Evolutionary conservation across 129 eudicot species (phyloP), one percentile per base, ranked within the genome.

Genomic region (Pulicaria dysenterica): DNA sequence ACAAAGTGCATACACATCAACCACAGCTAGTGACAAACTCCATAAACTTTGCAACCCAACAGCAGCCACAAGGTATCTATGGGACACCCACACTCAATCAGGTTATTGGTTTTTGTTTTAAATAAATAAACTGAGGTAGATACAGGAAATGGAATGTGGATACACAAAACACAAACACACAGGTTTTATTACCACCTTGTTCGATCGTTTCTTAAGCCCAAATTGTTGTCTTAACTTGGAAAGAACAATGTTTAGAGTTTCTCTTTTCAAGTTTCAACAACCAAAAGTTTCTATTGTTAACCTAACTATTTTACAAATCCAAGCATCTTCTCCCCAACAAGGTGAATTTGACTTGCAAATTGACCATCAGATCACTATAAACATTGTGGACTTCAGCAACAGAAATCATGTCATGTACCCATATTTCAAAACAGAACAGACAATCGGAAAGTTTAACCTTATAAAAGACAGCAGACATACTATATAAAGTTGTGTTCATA

Each of bases 31-130:
- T 17, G 84, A 46, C 66, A 91, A 73, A 80, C 95, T 91, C 97
- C 97, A 91, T 58, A 91, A 49, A 80, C 89, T 76, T 84, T 91
- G 97, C 80, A 91, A 80, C 73, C 95, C 84, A 77, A 88, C 92
- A 65, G 95, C 97, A 81, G 85, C 95, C 51, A 88, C 92, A 65
- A 91, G 97, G 77, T 91, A 91, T 83, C 97, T 91, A 63, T 19
- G 38, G 47, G 16, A 34, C 56, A 40, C 10, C 41, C 71, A 67
- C 7, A 49, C 12, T 49, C 31, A 19, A 31, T 71, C 7, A 56
- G 19, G 8, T 53, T 50, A 34, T 37, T 42, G n/a, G 56, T 10
- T 12, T 39, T 37, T 12, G 15, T 36, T 14, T 63, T n/a, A 5
- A 37, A 6, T 13, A 63, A 63, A 31, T 9, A 67, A 48, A 50